A percentile compares a stretch with the other conserved stretches of the same genome.
Evolutionary conservation across 2,329 filamentous ascomycete species (phyloP).

Genomic region (Epichloe aotearoae): DNA sequence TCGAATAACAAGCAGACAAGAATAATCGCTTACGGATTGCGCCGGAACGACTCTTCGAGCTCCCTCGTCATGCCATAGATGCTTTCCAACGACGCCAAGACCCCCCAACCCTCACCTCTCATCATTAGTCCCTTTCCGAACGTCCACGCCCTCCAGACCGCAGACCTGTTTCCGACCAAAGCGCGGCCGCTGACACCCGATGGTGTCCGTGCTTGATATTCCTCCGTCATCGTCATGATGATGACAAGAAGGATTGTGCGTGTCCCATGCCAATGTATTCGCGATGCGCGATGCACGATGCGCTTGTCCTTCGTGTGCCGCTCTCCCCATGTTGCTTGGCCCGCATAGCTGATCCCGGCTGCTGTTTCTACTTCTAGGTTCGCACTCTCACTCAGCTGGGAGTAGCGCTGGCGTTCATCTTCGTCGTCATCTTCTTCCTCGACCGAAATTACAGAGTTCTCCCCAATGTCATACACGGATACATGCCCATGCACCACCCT

Average conservation of each 20-base stretch:
- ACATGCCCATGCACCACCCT: constrained; percentile 73
- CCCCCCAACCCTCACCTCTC: not conserved
- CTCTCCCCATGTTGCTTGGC: not conserved
- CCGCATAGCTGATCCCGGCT: not conserved
- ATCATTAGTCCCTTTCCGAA: not conserved
- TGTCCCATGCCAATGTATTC: not conserved
- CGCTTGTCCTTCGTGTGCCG: not conserved
- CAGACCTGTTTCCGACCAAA: not conserved
- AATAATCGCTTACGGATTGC: not conserved
- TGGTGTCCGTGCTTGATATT: not conserved
- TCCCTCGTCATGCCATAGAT: constrained; percentile 1
- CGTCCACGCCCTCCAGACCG: not conserved
- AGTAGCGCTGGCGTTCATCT: constrained; percentile 49
- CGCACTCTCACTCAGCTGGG: constrained; percentile 65
- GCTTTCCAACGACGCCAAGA: not conserved
- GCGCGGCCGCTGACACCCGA: not conserved
- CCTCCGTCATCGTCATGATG: constrained; percentile 3
- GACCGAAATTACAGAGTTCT: constrained; percentile 82
- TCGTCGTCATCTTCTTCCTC: constrained; percentile 66
- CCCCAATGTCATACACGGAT: constrained; percentile 71
- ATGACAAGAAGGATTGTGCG: constrained; percentile 27
- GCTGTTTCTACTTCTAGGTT: constrained; percentile 29
- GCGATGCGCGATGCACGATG: not conserved
- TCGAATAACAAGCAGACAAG: not conserved
- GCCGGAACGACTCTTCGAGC: not conserved